Evolutionary conservation across 768 basidiomycete species (phyloP).

Genomic region (Leccinellum albellum): DNA sequence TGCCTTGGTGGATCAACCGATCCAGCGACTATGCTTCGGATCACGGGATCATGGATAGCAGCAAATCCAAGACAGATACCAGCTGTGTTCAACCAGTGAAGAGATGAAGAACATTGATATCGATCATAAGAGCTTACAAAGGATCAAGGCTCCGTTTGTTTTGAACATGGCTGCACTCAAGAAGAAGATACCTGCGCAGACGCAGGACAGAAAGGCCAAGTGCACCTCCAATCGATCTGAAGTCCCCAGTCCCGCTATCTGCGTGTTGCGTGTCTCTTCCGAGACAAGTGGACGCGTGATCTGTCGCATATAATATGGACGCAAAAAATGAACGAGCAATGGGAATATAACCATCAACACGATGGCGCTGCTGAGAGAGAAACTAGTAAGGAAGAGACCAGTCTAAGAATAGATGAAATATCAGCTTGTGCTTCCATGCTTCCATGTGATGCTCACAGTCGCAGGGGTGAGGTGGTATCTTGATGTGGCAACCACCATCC

Average conservation of each 20-base stretch:
- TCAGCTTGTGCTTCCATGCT: not conserved
- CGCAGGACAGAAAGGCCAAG: conserved; percentile 20
- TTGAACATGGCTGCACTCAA: conserved; percentile 11
- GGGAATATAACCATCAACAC: conserved; percentile 21
- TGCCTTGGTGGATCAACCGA: conserved; percentile 27
- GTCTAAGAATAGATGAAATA: conserved; percentile 14
- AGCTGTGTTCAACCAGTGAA: conserved; percentile 11
- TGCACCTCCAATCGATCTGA: conserved; percentile 31
- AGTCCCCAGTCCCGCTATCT: conserved; percentile 1
- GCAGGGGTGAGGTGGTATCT: conserved; percentile 26
- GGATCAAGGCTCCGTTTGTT: conserved; percentile 2
- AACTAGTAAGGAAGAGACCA: conserved; percentile 23
- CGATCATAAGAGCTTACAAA: conserved; percentile 14
- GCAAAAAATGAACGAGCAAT: conserved; percentile 19
- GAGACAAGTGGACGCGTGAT: not conserved
- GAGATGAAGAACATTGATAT: not conserved
- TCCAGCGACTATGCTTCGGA: conserved; percentile 24
- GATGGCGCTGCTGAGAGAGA: conserved; percentile 16
- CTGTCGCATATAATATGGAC: conserved; percentile 22
- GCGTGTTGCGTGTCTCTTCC: not conserved
- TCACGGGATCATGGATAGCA: conserved; percentile 14
- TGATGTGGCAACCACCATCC: conserved; percentile 25
- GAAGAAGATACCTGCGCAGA: conserved; percentile 8
- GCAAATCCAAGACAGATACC: conserved; percentile 15
- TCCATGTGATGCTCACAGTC: conserved; percentile 13